A percentile compares a stretch with the other conserved stretches of the same genome.
Evolutionary conservation across 306 rosid genomes (phyloP).

Genomic region (Trifolium dubium): DNA sequence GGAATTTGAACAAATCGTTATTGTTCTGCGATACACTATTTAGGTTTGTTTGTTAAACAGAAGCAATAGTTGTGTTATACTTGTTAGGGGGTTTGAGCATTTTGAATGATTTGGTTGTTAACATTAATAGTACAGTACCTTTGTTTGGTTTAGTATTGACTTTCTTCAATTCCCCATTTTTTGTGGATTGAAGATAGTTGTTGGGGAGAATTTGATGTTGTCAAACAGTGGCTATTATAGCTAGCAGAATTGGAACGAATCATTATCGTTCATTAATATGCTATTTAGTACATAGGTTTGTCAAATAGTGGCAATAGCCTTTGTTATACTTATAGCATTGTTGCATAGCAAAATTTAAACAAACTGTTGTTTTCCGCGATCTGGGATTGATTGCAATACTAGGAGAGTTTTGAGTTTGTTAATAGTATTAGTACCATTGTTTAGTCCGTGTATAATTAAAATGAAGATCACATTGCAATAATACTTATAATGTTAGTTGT

Average conservation of each 20-base stretch:
- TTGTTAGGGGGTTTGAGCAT: constrained; percentile 8
- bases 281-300: background rate
- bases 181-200: background rate
- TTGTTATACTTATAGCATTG: background rate
- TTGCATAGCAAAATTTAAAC: background rate
- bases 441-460: constrained; percentile 27
- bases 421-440: background rate
- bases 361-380: background rate
- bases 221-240: background rate
- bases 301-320: background rate
- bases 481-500: constrained; percentile 29
- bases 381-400: background rate
- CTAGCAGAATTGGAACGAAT: background rate
- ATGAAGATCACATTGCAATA: constrained; percentile 21
- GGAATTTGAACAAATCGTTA: background rate
- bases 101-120: constrained; percentile 25
- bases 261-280: background rate
- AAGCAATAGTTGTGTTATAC: background rate
- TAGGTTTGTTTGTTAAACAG: background rate
- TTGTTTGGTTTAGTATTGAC: constrained; percentile 15
- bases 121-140: background rate
- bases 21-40: background rate
- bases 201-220: constrained; percentile 12
- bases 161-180: constrained; percentile 4
- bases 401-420: constrained; percentile 10